These are phyloP conservation scores for Citrus sp. DNA, from an alignment of 345 rosid genomes.

Conservation along the genomic window DNA sequence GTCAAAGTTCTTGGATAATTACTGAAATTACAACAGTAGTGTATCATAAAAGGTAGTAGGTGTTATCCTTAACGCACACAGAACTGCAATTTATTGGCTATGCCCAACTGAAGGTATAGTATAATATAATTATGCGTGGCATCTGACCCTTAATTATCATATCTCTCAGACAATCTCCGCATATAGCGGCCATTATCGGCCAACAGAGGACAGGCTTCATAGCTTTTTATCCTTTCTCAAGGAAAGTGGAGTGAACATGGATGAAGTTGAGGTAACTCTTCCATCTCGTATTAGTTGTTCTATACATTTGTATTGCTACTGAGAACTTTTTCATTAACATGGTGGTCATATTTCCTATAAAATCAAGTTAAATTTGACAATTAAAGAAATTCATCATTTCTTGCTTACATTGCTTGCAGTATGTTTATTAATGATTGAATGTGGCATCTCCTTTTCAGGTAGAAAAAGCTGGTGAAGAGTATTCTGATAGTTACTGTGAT, in stretches of 20 bases:
- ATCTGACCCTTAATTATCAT: conserved; percentile 6
- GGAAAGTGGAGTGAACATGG: conserved; percentile 65
- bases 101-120: not conserved
- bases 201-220: conserved; percentile 66
- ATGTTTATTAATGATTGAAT: not conserved
- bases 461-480: conserved; percentile 56
- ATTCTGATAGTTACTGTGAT: conserved; percentile 46
- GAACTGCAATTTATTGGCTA: not conserved
- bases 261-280: conserved; percentile 57
- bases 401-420: not conserved
- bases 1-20: not conserved
- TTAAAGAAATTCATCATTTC: not conserved
- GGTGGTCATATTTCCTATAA: not conserved
- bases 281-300: not conserved
- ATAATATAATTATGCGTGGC: not conserved
- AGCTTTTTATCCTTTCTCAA: conserved; percentile 56
- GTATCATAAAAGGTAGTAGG: not conserved
- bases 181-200: conserved; percentile 93
- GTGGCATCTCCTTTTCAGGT: conserved; percentile 37
- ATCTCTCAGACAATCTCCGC: conserved; percentile 70
- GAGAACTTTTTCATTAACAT: not conserved
- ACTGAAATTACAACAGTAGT: not conserved
- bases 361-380: not conserved
- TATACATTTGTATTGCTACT: not conserved
- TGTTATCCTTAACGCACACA: not conserved